A percentile compares a stretch with the other conserved stretches of the same genome.
phyloP scores from a whole-genome alignment of 345 rosid species.

The Stellera chamaejasme region DNA sequence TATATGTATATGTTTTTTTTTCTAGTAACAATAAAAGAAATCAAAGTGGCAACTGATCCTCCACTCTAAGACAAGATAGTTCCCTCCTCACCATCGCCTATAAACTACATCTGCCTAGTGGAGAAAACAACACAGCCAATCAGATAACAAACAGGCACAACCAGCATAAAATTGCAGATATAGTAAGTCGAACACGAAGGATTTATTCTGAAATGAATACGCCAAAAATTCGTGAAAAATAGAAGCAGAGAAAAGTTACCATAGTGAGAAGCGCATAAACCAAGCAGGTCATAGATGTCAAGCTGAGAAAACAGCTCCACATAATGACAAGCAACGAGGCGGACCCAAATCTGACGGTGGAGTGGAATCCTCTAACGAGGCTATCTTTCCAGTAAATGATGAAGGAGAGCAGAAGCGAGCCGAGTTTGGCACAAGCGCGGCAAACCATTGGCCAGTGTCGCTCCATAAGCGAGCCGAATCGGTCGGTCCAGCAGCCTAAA shows the following conservation, averaged over 20 bases:
- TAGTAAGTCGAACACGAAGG: neutral
- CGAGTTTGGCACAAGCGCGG: slow-evolving; percentile 44
- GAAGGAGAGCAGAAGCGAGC: slow-evolving; percentile 28
- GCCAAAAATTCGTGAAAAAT: neutral
- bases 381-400: slow-evolving; percentile 74
- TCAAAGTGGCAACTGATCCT: no score
- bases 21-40: no score
- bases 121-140: no score
- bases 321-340: slow-evolving; percentile 83
- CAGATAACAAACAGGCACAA: neutral
- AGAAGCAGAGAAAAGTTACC: slow-evolving; percentile 42
- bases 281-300: slow-evolving; percentile 87
- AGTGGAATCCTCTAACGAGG: slow-evolving; percentile 54
- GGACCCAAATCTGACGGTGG: slow-evolving; percentile 63
- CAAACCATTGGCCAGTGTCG: slow-evolving; percentile 90
- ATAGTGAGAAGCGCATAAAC: slow-evolving; percentile 69
- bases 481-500: slow-evolving; percentile 35
- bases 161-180: neutral
- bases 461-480: slow-evolving; percentile 48
- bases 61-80: no score
- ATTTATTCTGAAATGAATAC: no score
- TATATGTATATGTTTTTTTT: no score
- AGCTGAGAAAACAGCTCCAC: slow-evolving; percentile 98
- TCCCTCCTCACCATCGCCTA: no score
- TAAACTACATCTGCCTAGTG: no score